Evolutionary conservation across 148 eudicot genomes (phyloP).

Genomic region (Nepenthes mirabilis): DNA sequence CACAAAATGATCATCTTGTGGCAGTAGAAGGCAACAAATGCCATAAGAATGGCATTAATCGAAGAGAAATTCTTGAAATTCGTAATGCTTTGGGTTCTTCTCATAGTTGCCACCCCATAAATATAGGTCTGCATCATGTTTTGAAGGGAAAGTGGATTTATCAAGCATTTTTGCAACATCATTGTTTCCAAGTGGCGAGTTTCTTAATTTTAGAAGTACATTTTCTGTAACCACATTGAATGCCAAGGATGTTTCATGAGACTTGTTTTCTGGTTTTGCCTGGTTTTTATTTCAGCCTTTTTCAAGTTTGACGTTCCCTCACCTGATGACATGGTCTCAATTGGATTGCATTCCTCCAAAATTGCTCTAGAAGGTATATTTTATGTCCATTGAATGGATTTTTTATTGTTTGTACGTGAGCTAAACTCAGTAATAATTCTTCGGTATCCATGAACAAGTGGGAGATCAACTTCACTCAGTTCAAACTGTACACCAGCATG

Average conservation of each 20-base stretch:
- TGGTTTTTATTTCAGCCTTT: constrained; percentile 41
- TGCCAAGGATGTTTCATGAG: constrained; percentile 3
- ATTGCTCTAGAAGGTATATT: constrained; percentile 40
- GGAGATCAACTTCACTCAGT: too few species aligned
- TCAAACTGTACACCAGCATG: too few species aligned
- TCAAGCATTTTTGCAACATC: background rate
- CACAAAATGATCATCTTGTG: constrained; percentile 28
- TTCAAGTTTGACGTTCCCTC: constrained; percentile 86
- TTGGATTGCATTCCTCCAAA: constrained; percentile 36
- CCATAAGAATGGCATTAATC: constrained; percentile 25
- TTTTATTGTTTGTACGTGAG: background rate
- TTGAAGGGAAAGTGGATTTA: constrained; percentile 6
- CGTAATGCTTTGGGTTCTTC: constrained; percentile 29
- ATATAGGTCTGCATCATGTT: constrained; percentile 55
- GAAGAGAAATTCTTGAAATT: constrained; percentile 28
- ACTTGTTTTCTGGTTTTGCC: constrained; percentile 9
- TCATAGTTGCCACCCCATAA: constrained; percentile 28
- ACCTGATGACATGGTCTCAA: constrained; percentile 65
- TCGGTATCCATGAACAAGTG: background rate
- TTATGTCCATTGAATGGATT: background rate
- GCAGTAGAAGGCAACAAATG: constrained; percentile 29
- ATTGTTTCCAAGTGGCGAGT: background rate
- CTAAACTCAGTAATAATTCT: background rate
- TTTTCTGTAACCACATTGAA: constrained; percentile 1
- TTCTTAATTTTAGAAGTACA: background rate